Percentiles rank a stretch among this genome's conserved stretches.
Conservation (phyloP, 2,329 filamentous ascomycete genomes). For the Trichoderma sp. region DNA sequence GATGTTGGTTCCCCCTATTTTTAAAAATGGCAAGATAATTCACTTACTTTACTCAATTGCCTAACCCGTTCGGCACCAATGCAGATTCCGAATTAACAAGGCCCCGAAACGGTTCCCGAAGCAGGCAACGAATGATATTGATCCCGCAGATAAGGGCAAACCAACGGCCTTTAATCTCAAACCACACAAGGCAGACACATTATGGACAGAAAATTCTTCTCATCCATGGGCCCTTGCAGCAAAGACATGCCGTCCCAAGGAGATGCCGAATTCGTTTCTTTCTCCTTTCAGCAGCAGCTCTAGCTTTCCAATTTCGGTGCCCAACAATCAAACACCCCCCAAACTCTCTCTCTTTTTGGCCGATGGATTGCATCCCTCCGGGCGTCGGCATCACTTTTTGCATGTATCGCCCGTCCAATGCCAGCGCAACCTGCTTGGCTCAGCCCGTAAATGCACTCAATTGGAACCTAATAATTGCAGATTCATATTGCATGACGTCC, state of each 20-base stretch:
- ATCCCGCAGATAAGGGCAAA: slow-evolving; percentile 5
- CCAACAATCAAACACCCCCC: neutral
- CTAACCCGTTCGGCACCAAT: neutral
- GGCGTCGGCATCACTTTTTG: neutral
- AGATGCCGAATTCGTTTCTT: neutral
- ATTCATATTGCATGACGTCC: neutral
- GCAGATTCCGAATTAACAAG: neutral
- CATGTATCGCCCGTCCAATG: neutral
- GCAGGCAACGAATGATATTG: neutral
- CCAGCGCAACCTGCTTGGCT: neutral
- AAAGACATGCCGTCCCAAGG: neutral
- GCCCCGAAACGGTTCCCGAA: neutral
- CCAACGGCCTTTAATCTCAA: neutral
- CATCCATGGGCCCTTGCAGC: neutral
- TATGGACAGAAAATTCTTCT: neutral
- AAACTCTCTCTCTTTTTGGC: neutral
- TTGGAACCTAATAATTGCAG: neutral
- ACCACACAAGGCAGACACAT: neutral
- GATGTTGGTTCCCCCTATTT: neutral
- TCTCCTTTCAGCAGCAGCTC: neutral
- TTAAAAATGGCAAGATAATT: neutral
- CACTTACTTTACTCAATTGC: neutral
- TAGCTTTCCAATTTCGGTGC: neutral
- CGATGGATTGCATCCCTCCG: neutral
- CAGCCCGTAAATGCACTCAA: neutral